Base-by-base conservation (phyloP, 495 filamentous ascomycete species). In the Trichoderma reesei region DNA sequence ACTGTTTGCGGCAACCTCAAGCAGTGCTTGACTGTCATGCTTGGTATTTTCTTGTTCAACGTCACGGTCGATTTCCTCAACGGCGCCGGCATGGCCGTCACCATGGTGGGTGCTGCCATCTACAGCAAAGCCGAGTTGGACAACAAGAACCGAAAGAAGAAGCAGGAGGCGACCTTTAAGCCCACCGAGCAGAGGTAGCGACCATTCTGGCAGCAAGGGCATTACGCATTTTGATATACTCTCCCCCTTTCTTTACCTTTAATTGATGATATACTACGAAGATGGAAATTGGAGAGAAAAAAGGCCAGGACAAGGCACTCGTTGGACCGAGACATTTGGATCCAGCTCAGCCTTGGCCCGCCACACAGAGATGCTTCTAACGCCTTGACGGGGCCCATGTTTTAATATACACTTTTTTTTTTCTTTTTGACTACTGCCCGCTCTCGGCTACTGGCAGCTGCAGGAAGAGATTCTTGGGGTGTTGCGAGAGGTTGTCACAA, bases 1-100 rank as follows among this genome's bases (percentile, higher is more conserved):
- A 78, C 82, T 2, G 82, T 85, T 5, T 80, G 77, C 31, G 83
- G 78, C 39, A 85, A 85, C 62, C 70, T 85, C 59, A 85, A 85
- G 75, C 83, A 85, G 72, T 80, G 77, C 63, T 65, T 86, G 51
- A 84, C 82, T 2, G 79, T 86, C n/a, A 61, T 82, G 41, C 60
- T 85, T 37, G 80, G 82, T 26, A 78, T 84, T 37, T 66, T 77
- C 8, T 69, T 83, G 41, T 85, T 85, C 71, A 73, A 78, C 18
- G 73, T 85, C 44, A 67, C 71, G 59, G 76, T 85, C 2, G 78
- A 74, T 0, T 56, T 71, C 46, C 59, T 78, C 63, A 83, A 84
- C 65, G 76, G 73, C 10, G 33, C 76, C 13, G 81, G 78, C 10
- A 80, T 81, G 64, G 38, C 70, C 3, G 61, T 82, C 36, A 78